A percentile compares a stretch with the other conserved stretches of the same genome.
phyloP scores from a whole-genome alignment of 2,329 filamentous ascomycete species.

The Elsinoe perseae region DNA sequence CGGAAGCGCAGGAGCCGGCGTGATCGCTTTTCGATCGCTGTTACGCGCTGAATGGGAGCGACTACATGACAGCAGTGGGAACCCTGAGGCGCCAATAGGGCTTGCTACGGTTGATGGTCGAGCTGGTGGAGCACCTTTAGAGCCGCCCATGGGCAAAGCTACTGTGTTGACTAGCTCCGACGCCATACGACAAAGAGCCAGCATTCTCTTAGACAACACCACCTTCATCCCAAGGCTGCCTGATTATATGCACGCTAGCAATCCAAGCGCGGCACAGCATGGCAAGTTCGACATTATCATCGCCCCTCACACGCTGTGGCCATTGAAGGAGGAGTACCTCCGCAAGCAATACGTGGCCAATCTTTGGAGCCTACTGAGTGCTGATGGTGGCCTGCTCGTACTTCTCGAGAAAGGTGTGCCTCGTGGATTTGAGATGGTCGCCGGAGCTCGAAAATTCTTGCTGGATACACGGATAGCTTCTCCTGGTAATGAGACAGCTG shows the following conservation, averaged over 20 bases:
- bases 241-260: conserved; percentile 64
- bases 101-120: conserved; percentile 29
- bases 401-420: conserved; percentile 86
- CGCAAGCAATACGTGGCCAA: conserved; percentile 77
- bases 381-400: conserved; percentile 76
- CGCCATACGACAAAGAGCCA: conserved; percentile 64
- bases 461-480: conserved; percentile 66
- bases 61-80: conserved; percentile 40
- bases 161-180: conserved; percentile 75
- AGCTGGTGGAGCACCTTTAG: conserved; percentile 34
- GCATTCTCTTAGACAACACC: conserved; percentile 73
- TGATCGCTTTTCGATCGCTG: conserved; percentile 71
- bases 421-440: conserved; percentile 85
- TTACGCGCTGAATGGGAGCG: conserved; percentile 73
- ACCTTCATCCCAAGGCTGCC: conserved; percentile 89
- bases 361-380: conserved; percentile 78
- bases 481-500: conserved; percentile 43
- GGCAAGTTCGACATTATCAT: conserved; percentile 81
- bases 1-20: conserved; percentile 63
- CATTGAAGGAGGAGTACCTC: conserved; percentile 64
- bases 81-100: conserved; percentile 19
- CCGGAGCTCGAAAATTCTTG: conserved; percentile 71
- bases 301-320: conserved; percentile 74
- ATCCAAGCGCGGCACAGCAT: conserved; percentile 34
- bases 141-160: conserved; percentile 58